These are phyloP conservation scores for Lasiodiplodia gonubiensis DNA, from an alignment of 2,329 filamentous ascomycete species.

Conservation along the genomic window DNA sequence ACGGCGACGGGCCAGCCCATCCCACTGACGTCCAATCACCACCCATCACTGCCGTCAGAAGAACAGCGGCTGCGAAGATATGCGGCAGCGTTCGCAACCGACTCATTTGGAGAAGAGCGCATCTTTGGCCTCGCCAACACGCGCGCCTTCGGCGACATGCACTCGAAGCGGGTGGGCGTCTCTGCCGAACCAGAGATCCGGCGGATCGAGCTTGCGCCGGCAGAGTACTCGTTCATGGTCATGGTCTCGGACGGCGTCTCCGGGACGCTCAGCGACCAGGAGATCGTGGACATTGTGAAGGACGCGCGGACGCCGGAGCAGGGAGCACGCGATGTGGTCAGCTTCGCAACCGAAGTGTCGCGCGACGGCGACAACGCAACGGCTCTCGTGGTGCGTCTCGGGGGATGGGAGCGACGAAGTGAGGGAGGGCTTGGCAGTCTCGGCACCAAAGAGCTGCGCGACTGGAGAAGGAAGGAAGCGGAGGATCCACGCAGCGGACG, in stretches of 20 bases:
- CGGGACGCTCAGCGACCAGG: constrained; percentile 85
- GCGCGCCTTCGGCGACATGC: constrained; percentile 90
- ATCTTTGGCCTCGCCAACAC: constrained; percentile 94
- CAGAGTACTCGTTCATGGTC: constrained; percentile 87
- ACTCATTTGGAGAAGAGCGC: constrained; percentile 96
- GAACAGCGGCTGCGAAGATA: constrained; percentile 83
- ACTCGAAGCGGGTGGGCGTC: constrained; percentile 88
- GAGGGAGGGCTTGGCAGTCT: constrained; percentile 89
- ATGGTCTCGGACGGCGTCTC: constrained; percentile 89
- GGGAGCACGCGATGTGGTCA: constrained; percentile 77
- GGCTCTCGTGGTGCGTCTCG: constrained; percentile 66
- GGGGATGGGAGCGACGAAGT: constrained; percentile 70
- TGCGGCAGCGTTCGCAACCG: constrained; percentile 84
- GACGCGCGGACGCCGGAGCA: constrained; percentile 91
- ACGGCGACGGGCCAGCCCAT: constrained; percentile 80
- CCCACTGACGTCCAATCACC: constrained; percentile 88
- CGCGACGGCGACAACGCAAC: constrained; percentile 68
- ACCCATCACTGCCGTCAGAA: constrained; percentile 86
- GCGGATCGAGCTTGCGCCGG: constrained; percentile 77
- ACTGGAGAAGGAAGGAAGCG: constrained; percentile 81
- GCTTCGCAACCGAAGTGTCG: constrained; percentile 85
- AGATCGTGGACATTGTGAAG: constrained; percentile 95
- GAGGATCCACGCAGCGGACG: constrained; percentile 74
- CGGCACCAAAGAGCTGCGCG: constrained; percentile 89
- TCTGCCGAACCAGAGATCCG: constrained; percentile 90